phyloP scores from a whole-genome alignment of 495 filamentous ascomycete genomes.

The Neurospora tetrasperma region DNA sequence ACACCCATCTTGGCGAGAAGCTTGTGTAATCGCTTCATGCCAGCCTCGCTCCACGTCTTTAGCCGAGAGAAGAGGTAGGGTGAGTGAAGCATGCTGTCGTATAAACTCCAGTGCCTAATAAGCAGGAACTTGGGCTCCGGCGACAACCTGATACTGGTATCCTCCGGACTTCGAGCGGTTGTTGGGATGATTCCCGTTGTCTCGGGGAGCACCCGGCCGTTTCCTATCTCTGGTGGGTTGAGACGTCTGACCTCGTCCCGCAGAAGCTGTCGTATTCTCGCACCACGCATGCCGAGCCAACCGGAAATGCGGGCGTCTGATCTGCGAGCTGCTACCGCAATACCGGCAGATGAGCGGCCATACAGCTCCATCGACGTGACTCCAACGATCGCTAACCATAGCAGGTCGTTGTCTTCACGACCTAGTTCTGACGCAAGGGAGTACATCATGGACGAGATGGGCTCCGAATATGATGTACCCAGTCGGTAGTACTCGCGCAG shows the following conservation, averaged over 20 bases:
- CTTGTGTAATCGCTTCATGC: slow-evolving; percentile 86
- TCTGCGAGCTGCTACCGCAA: slow-evolving; percentile 56
- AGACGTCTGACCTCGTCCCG: slow-evolving; percentile 91
- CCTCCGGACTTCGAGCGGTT: slow-evolving; percentile 76
- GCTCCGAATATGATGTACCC: slow-evolving; percentile 87
- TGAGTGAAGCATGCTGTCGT: slow-evolving; percentile 97
- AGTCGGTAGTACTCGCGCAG: slow-evolving; percentile 72
- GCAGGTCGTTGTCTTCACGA: slow-evolving; percentile 89
- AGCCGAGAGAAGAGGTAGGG: slow-evolving; percentile 87
- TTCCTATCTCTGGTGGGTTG: slow-evolving; percentile 66
- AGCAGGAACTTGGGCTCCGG: slow-evolving; percentile 92
- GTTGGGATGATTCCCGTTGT: slow-evolving; percentile 73
- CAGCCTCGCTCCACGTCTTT: slow-evolving; percentile 87
- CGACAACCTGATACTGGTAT: slow-evolving; percentile 84
- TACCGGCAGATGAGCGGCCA: slow-evolving; percentile 69
- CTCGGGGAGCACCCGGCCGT: slow-evolving; percentile 40
- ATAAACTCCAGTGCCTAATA: slow-evolving; percentile 91
- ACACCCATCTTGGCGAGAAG: slow-evolving; percentile 97
- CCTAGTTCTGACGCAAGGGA: slow-evolving; percentile 90
- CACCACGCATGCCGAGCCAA: slow-evolving; percentile 75
- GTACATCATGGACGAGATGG: slow-evolving; percentile 87
- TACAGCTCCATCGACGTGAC: slow-evolving; percentile 86
- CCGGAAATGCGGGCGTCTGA: slow-evolving; percentile 48
- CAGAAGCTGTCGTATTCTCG: slow-evolving; percentile 71
- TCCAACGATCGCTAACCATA: slow-evolving; percentile 91